These are phyloP conservation scores for Alternaria sp. DNA, from an alignment of 2,329 filamentous ascomycete species.

Conservation along the genomic window DNA sequence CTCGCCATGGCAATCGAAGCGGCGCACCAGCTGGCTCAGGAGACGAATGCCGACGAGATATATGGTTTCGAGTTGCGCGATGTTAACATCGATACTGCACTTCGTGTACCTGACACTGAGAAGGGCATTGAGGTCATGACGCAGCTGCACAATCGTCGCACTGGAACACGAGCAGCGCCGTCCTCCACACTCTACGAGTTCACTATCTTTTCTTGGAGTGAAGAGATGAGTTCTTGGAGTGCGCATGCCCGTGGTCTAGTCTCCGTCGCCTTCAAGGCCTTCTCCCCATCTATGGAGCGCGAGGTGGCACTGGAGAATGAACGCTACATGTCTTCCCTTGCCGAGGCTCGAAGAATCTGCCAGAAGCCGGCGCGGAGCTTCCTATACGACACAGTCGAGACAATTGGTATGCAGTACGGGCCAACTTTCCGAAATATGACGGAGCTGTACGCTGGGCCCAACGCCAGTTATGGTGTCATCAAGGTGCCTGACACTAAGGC, in stretches of 20 bases:
- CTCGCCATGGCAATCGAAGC: slow-evolving; percentile 51
- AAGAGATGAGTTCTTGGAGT: slow-evolving; percentile 11
- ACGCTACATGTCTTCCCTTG: slow-evolving; percentile 7
- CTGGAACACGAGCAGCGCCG: slow-evolving; percentile 10
- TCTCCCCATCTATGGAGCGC: slow-evolving; percentile 9
- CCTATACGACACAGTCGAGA: slow-evolving; percentile 14
- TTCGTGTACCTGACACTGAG: slow-evolving; percentile 14
- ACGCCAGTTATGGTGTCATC: slow-evolving; percentile 10
- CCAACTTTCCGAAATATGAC: slow-evolving; percentile 19
- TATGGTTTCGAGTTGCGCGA: slow-evolving; percentile 10
- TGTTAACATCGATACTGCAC: slow-evolving; percentile 9
- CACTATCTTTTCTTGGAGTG: slow-evolving; percentile 12
- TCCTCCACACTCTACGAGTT: slow-evolving; percentile 16
- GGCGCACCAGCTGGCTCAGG: slow-evolving; percentile 3
- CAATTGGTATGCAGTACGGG: slow-evolving; percentile 17
- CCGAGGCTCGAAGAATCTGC: background rate
- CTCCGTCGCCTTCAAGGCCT: slow-evolving; percentile 6
- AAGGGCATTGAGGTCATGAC: slow-evolving; percentile 18
- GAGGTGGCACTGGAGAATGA: slow-evolving; percentile 4
- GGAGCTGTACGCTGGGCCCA: slow-evolving; percentile 20
- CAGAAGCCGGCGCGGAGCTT: slow-evolving; percentile 14
- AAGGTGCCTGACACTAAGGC: slow-evolving; percentile 10
- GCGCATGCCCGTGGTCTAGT: slow-evolving; percentile 10
- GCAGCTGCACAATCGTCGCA: slow-evolving; percentile 16
- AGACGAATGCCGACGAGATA: slow-evolving; percentile 7